Evolutionary conservation across 2,329 filamentous ascomycete genomes (phyloP).

Genomic region (Botrytis fabae): DNA sequence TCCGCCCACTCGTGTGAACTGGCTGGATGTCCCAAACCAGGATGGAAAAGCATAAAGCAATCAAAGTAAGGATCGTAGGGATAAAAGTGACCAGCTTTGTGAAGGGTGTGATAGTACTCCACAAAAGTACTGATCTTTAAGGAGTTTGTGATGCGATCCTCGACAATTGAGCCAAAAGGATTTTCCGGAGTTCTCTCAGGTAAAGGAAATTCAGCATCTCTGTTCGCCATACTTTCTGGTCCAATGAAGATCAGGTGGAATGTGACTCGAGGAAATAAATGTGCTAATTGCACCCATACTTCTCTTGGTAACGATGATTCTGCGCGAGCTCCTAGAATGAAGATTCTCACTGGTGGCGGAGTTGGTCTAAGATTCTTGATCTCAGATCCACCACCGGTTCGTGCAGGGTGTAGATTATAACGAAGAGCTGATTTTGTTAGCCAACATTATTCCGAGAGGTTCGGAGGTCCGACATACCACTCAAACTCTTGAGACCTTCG

Average conservation of each 20-base stretch:
- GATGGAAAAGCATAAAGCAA: conserved; percentile 95
- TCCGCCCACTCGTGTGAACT: conserved; percentile 92
- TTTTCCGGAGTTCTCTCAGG: conserved; percentile 82
- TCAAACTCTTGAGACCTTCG: conserved; percentile 92
- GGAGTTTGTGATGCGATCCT: conserved; percentile 82
- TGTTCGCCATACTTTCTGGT: conserved; percentile 92
- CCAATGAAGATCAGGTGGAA: conserved; percentile 94
- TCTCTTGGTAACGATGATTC: conserved; percentile 94
- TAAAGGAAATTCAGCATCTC: conserved; percentile 88
- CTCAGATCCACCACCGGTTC: conserved; percentile 68
- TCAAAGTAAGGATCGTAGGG: conserved; percentile 99
- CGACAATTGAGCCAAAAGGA: conserved; percentile 90
- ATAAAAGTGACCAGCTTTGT: conserved; percentile 85
- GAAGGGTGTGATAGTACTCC: conserved; percentile 96
- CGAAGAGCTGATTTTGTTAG: conserved; percentile 65
- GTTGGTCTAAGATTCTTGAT: conserved; percentile 80
- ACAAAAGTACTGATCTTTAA: conserved; percentile 98
- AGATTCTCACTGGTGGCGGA: conserved; percentile 85
- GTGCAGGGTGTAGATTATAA: conserved; percentile 89
- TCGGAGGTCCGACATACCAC: conserved; percentile 59
- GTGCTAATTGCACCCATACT: conserved; percentile 90
- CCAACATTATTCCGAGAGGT: neutral
- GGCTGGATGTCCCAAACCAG: conserved; percentile 90
- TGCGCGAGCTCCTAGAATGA: conserved; percentile 92
- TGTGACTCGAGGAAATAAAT: conserved; percentile 89